Conservation (phyloP, 1,284 basidiomycete species). For the Stereum hirsutum region DNA sequence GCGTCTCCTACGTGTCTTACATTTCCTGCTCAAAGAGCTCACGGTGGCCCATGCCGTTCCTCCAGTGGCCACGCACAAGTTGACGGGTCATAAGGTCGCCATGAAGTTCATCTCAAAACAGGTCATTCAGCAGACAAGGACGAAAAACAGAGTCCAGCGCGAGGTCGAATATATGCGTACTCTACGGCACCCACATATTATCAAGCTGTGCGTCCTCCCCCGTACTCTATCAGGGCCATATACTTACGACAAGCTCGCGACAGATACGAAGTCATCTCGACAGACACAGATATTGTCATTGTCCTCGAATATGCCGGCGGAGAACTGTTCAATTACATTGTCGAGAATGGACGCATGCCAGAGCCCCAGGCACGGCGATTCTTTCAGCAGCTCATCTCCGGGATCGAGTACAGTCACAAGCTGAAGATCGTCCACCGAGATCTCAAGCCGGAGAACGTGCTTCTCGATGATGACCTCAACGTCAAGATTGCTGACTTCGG, state of each 20-base stretch:
- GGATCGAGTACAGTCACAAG: slow-evolving; percentile 90
- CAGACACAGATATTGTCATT: slow-evolving; percentile 90
- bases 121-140: slow-evolving; percentile 87
- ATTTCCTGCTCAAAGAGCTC: slow-evolving; percentile 2
- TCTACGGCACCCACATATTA: slow-evolving; percentile 88
- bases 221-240: slow-evolving; percentile 5
- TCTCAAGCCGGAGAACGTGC: slow-evolving; percentile 89
- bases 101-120: slow-evolving; percentile 98
- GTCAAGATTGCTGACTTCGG: slow-evolving; percentile 98
- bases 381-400: slow-evolving; percentile 95
- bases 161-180: slow-evolving; percentile 95
- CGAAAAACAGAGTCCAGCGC: slow-evolving; percentile 85
- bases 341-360: slow-evolving; percentile 79
- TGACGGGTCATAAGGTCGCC: slow-evolving; percentile 93
- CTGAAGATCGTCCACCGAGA: slow-evolving; percentile 95
- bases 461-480: slow-evolving; percentile 70
- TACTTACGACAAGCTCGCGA: slow-evolving; percentile 7
- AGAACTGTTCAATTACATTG: slow-evolving; percentile 95
- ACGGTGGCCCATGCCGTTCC: slow-evolving; percentile 6
- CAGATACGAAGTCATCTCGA: slow-evolving; percentile 94
- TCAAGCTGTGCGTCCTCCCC: slow-evolving; percentile 70
- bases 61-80: slow-evolving; percentile 86
- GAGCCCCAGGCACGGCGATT: slow-evolving; percentile 81
- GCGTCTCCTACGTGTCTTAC: slow-evolving; percentile 25
- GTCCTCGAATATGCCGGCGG: slow-evolving; percentile 91